Conservation (phyloP, 805 yeast genomes). For the Zygoascus flipseniorum region DNA sequence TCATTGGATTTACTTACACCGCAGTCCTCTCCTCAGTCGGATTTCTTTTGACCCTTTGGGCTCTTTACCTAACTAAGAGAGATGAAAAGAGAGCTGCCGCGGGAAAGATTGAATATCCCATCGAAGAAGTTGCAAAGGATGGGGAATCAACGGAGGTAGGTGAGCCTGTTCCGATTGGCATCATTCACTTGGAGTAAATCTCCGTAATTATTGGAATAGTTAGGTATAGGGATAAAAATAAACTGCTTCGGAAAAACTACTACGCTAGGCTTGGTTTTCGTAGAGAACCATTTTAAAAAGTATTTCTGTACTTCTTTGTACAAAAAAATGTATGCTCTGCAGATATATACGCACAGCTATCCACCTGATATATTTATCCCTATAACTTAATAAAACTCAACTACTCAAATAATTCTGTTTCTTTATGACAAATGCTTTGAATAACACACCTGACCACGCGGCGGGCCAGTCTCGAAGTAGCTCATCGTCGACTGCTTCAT, state of each 20-base stretch:
- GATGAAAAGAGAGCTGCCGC: not conserved
- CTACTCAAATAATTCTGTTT: not conserved
- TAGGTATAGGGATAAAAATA: no score
- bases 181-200: not conserved
- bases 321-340: no score
- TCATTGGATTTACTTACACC: slow-evolving; percentile 19
- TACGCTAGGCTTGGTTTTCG: no score
- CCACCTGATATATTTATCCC: no score
- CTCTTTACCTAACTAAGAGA: not conserved
- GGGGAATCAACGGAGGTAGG: not conserved
- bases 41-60: not conserved
- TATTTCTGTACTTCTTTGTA: no score
- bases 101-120: not conserved
- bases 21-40: slow-evolving; percentile 7
- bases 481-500: slow-evolving; percentile 1
- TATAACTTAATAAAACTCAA: no score
- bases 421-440: not conserved
- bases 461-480: not conserved
- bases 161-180: not conserved
- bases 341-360: no score
- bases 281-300: no score
- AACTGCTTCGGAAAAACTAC: no score
- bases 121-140: not conserved
- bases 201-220: no score
- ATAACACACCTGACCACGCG: not conserved